phyloP scores from a whole-genome alignment of 106 monocot species.

The Phalaenopsis aphrodite region DNA sequence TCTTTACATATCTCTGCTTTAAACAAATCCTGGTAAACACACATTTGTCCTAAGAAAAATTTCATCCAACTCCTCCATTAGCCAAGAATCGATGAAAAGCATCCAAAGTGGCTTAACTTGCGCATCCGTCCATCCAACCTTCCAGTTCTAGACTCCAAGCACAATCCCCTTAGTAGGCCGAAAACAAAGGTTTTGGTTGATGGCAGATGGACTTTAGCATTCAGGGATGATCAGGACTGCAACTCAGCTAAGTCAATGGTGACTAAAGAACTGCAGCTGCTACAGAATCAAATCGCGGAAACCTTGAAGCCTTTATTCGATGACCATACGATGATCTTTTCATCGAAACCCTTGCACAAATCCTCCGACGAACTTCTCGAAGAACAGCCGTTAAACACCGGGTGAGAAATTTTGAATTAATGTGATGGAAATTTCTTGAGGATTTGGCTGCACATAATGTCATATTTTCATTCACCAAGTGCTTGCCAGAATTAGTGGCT shows the following conservation, averaged over 20 bases:
- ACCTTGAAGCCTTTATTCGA: slow-evolving; percentile 48
- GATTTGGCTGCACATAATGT: too few species aligned
- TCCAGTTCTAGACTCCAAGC: slow-evolving; percentile 43
- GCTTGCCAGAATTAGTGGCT: slow-evolving; percentile 1
- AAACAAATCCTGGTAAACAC: background rate
- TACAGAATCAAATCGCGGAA: slow-evolving; percentile 34
- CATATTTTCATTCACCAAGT: too few species aligned
- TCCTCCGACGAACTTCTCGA: background rate
- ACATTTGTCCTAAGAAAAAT: background rate
- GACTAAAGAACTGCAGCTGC: slow-evolving; percentile 42
- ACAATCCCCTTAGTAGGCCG: slow-evolving; percentile 14
- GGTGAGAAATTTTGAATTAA: background rate
- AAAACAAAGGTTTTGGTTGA: slow-evolving; percentile 73
- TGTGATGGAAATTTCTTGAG: background rate
- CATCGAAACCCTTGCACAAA: background rate
- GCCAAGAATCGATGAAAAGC: slow-evolving; percentile 81
- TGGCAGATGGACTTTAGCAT: slow-evolving; percentile 95
- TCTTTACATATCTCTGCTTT: too few species aligned
- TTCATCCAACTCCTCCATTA: slow-evolving; percentile 15
- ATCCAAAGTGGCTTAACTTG: slow-evolving; percentile 84
- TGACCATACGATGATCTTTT: slow-evolving; percentile 8
- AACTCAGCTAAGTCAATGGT: slow-evolving; percentile 68
- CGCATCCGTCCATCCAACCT: slow-evolving; percentile 78
- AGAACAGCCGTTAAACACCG: background rate
- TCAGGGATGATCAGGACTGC: slow-evolving; percentile 68